These are phyloP conservation scores for Populus hybrid DNA, from an alignment of 441 rosid genomes.

Conservation along the genomic window DNA sequence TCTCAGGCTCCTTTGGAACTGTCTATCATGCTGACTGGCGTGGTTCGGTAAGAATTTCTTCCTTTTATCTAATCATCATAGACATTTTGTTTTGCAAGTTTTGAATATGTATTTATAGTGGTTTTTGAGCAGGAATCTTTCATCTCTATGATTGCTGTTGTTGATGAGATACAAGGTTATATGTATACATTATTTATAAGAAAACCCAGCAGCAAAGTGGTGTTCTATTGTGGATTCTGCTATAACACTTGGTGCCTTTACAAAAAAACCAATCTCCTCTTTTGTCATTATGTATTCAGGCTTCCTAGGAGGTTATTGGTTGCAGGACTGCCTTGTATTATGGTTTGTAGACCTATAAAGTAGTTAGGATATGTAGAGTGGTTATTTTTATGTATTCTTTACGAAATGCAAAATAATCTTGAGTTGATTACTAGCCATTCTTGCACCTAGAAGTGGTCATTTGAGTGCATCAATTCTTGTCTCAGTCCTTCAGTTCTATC, in stretches of 20 bases:
- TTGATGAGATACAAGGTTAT: neutral
- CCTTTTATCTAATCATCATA: neutral
- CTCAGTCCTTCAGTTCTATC: neutral
- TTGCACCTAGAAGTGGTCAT: neutral
- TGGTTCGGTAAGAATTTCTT: conserved; percentile 63
- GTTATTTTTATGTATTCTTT: neutral
- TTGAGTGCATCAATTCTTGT: neutral
- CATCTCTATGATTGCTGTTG: neutral
- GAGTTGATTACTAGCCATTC: neutral
- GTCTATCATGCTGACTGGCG: conserved; percentile 96
- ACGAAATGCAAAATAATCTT: neutral
- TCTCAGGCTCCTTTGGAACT: conserved; percentile 95
- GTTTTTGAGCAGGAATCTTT: neutral
- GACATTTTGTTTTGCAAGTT: neutral
- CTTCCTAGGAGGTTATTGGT: neutral
- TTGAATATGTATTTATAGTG: neutral
- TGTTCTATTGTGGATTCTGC: neutral
- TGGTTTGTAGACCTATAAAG: neutral
- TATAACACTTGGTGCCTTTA: neutral
- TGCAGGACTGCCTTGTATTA: neutral
- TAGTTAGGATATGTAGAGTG: neutral
- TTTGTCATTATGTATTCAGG: neutral
- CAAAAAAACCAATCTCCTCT: neutral
- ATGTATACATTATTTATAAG: no score
- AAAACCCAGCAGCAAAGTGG: neutral